Conservation (phyloP, 495 filamentous ascomycete species). For the Trichoderma asperelloides region DNA sequence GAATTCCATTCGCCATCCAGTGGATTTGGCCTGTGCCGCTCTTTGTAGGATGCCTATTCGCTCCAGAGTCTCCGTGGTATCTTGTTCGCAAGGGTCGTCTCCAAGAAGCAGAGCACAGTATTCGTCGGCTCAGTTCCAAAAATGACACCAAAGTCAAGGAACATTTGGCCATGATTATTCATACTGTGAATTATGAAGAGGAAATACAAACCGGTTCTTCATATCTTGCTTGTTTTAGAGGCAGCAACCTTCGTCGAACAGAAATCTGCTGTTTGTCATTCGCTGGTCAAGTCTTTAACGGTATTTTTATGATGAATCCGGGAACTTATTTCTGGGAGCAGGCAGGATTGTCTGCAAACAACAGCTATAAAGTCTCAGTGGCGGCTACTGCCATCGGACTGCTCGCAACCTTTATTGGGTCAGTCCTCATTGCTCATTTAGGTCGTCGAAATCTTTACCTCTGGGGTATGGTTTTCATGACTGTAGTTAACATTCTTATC, state of each 20-base stretch:
- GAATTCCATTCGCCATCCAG: conserved; percentile 51
- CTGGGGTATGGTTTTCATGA: conserved; percentile 4
- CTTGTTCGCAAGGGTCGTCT: conserved; percentile 51
- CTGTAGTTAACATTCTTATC: neutral
- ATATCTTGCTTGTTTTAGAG: conserved; percentile 56
- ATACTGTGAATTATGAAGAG: conserved; percentile 56
- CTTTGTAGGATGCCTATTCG: conserved; percentile 48
- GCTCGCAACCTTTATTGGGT: conserved; percentile 27
- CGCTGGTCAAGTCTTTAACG: conserved; percentile 57
- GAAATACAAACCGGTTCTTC: conserved; percentile 34
- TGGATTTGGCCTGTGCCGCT: conserved; percentile 48
- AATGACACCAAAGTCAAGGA: conserved; percentile 14
- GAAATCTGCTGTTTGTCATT: conserved; percentile 55
- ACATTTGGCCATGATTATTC: conserved; percentile 56
- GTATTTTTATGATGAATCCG: conserved; percentile 57
- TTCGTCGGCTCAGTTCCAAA: conserved; percentile 46
- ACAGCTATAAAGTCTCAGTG: conserved; percentile 38
- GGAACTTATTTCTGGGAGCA: conserved; percentile 59
- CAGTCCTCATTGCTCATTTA: conserved; percentile 5
- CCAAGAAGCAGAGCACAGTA: conserved; percentile 35
- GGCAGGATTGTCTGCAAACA: conserved; percentile 43
- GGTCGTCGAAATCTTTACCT: conserved; percentile 11
- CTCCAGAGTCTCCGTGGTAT: conserved; percentile 68
- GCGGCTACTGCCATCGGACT: conserved; percentile 33
- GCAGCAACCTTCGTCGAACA: conserved; percentile 53